phyloP scores from a whole-genome alignment of 805 yeast species.

The Metschnikowia proteae region DNA sequence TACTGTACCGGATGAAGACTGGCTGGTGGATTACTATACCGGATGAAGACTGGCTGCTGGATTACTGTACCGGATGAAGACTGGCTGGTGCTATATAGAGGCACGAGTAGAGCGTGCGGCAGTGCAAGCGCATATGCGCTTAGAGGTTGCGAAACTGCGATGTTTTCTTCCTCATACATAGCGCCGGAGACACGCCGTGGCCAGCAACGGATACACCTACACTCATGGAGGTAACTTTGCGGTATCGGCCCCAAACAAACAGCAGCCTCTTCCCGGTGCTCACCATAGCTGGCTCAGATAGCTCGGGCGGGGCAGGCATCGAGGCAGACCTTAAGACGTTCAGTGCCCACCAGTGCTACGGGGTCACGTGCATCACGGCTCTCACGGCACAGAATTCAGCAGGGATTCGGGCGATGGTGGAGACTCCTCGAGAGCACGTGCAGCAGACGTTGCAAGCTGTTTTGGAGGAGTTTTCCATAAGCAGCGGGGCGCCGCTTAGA shows the following conservation, averaged over 20 bases:
- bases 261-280: slow-evolving; percentile 16
- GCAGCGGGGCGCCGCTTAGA: slow-evolving; percentile 37
- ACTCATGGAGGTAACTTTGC: slow-evolving; percentile 1
- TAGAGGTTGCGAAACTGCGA: slow-evolving; percentile 7
- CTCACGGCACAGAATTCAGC: slow-evolving; percentile 75
- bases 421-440: slow-evolving; percentile 44
- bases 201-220: background rate
- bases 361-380: slow-evolving; percentile 72
- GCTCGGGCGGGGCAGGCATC: slow-evolving; percentile 89
- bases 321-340: slow-evolving; percentile 86
- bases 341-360: slow-evolving; percentile 71
- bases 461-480: slow-evolving; percentile 50
- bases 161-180: background rate
- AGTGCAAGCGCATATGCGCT: slow-evolving; percentile 9
- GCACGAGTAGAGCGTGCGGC: background rate
- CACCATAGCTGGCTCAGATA: slow-evolving; percentile 70
- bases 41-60: too few relatives aligned
- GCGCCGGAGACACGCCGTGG: background rate
- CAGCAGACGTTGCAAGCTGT: slow-evolving; percentile 48
- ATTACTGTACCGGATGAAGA: too few relatives aligned
- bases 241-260: background rate
- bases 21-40: too few relatives aligned
- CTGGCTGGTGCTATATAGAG: background rate
- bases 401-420: slow-evolving; percentile 41
- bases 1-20: too few relatives aligned